These are phyloP conservation scores for Hevea brasiliensis DNA, from an alignment of 345 rosid species.

Conservation along the genomic window DNA sequence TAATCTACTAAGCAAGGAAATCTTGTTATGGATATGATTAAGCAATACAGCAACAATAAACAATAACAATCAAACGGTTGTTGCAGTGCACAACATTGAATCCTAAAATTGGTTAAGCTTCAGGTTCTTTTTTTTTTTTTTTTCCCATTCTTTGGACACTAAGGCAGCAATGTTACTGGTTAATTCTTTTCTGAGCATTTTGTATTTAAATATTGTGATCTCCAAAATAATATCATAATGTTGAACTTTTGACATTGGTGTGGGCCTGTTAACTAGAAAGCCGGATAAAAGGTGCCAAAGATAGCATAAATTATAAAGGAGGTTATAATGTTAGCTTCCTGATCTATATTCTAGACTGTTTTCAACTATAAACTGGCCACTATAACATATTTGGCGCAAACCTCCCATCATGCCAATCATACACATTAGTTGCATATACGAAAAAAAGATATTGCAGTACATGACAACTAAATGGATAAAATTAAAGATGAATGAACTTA, in stretches of 20 bases:
- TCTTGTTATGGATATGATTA: neutral
- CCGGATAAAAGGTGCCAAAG: neutral
- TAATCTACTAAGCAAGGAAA: neutral
- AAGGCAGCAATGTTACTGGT: neutral
- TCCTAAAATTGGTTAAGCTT: neutral
- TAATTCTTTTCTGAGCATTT: neutral
- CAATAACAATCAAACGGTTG: neutral
- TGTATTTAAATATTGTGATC: neutral
- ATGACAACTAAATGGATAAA: neutral
- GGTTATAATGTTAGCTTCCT: neutral
- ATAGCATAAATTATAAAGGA: neutral
- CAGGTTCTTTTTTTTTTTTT: neutral
- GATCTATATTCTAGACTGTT: neutral
- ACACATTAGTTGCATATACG: neutral
- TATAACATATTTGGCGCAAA: neutral
- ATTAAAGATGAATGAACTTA: slow-evolving; percentile 28
- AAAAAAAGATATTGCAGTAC: neutral
- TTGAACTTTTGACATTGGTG: neutral
- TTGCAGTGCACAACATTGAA: neutral
- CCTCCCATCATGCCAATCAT: too few relatives aligned
- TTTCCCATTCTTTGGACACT: neutral
- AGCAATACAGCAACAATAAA: neutral
- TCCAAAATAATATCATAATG: neutral
- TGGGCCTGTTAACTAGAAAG: neutral
- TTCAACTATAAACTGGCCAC: neutral